Evolutionary conservation across 2,329 filamentous ascomycete species (phyloP), one percentile per base, ranked within the genome.

Genomic region (Stagonosporopsis cucurbitacearum): DNA sequence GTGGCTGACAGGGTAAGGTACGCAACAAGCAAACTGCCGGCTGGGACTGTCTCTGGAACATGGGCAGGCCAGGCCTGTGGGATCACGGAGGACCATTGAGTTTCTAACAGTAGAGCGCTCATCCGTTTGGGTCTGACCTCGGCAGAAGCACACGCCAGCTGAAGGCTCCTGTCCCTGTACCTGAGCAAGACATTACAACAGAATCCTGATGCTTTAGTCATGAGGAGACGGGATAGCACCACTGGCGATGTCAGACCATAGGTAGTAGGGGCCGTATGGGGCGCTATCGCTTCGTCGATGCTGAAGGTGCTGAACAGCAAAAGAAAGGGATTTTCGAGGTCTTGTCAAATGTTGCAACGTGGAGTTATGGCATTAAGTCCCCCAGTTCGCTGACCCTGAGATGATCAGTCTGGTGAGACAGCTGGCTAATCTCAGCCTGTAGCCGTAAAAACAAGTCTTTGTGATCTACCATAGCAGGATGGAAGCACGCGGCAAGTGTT

Each of bases 241-340:
- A 39, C 30, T 54, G 47, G 51, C 22, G 11, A 23, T 19, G 22
- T 17, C 28, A 65, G 91, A 90, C 13, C 95, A 91, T 73, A 91
- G n/a, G n/a, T n/a, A n/a, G n/a, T n/a, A n/a, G n/a, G n/a, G n/a
- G n/a, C n/a, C n/a, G 91, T 0, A 82, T 84, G 41, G 92, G 91
- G 7, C 87, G 93, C 69, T 91, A 96, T 90, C 2, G 79, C 91
- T 13, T 80, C 95, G 28, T 80, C 96, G 36, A 84, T 86, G 43
- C 83, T 84, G 12, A 85, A 87, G 25, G 25, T 9, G 25, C 25
- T 26, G 9, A 26, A 26, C 25, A 26, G 25, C 25, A 26, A 26
- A 9, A 26, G 9, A 9, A 26, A 26, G 4, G 9, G 25, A 4
- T 5, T 9, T 26, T 26, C 25, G 9, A 26, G 9, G 25, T 9